Evolutionary conservation across 2,329 filamentous ascomycete genomes (phyloP), one percentile per base, ranked within the genome.

Genomic region (Hypoxylon sp.): DNA sequence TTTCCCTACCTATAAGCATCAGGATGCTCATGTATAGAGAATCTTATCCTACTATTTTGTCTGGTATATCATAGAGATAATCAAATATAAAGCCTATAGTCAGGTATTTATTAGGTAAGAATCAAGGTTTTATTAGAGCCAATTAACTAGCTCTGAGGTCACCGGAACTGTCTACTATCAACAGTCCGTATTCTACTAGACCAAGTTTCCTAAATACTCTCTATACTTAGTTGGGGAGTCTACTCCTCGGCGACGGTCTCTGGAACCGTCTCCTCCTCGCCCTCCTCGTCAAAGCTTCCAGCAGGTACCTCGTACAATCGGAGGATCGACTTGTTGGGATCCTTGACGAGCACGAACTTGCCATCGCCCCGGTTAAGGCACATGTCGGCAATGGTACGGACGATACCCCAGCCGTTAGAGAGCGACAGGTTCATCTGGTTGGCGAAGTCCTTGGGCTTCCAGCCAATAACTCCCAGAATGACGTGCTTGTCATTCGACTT

Each of bases 381-480:
- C 92, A 98, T 97, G 82, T 99, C 96, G 75, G 94, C 93, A 78
- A 99, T 98, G 55, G 96, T 99, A 74, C 96, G 93, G 67, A 99
- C 96, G 73, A 99, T 98, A 81, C 96, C 96, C 96, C 96, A 99
- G 71, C 96, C 96, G 83, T 99, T 99, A 83, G 92, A 92, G 64
- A 98, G 88, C 77, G 94, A 97, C 77, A 99, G 84, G 84, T 98
- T 98, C 96, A 99, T 99, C 87, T 99, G 96, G 78, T 89, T 88
- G 71, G 96, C 96, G 76, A 99, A 98, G 80, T 99, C 97, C 76
- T 93, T 91, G 39, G 96, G 96, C 87, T 99, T 99, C 91, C 97
- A 98, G 82, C 94, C 94, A 33, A 98, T 88, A 63, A 99, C 96
- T 75, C 96, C 96, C 58, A 99, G 90, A 73, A 99, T 90, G 78